Conservation (phyloP, 208 protist species). For the Leishmania braziliensis region DNA sequence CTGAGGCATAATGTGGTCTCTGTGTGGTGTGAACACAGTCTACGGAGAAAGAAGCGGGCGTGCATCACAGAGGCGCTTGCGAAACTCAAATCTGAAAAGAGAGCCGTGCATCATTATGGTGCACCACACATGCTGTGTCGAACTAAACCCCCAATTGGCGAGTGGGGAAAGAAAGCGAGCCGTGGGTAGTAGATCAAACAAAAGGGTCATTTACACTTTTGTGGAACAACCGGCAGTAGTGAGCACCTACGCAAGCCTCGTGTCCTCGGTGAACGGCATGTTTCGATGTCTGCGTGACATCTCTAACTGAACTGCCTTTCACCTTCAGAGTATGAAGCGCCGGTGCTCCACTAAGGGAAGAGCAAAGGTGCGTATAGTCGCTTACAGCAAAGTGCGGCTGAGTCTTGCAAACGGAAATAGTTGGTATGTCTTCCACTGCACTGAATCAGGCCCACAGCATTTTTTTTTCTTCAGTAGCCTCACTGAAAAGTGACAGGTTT, state of each 20-base stretch:
- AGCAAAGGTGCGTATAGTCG: neutral
- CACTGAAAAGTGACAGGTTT: neutral
- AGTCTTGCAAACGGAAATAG: neutral
- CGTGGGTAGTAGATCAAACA: too few relatives aligned
- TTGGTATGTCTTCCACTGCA: neutral
- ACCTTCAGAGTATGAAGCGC: neutral
- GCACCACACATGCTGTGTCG: neutral
- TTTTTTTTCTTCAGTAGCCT: neutral
- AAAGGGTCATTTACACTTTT: neutral
- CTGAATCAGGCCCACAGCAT: neutral
- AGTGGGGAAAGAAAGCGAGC: neutral
- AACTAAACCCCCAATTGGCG: neutral
- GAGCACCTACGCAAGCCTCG: neutral
- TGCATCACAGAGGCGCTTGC: neutral
- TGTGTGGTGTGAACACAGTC: neutral
- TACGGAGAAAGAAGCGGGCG: neutral
- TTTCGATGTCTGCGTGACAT: neutral
- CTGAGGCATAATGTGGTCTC: neutral
- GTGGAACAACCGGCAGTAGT: neutral
- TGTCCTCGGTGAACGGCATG: neutral
- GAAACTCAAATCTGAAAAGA: neutral
- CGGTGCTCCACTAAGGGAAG: neutral
- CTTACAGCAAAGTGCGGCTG: neutral
- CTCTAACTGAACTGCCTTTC: neutral
- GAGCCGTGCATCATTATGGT: neutral